Conservation (phyloP, 768 basidiomycete species). For the Calocybe cyanea region DNA sequence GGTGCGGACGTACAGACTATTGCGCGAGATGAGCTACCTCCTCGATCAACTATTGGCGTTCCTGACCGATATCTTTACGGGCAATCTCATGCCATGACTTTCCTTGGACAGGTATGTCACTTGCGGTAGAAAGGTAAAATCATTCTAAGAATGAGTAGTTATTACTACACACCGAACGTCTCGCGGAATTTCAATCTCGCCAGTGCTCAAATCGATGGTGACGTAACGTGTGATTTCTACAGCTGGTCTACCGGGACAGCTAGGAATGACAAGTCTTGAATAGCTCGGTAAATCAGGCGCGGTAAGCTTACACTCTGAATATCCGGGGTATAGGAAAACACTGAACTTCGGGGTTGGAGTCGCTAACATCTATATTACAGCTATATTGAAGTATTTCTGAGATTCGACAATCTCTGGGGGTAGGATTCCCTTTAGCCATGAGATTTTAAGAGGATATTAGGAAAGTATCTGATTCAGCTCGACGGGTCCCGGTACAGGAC, state of each 20-base stretch:
- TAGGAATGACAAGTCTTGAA: constrained; percentile 22
- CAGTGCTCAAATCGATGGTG: constrained; percentile 40
- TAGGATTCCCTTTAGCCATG: constrained; percentile 4
- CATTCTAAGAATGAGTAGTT: neutral
- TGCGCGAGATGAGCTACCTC: too few relatives aligned
- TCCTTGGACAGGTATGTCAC: constrained; percentile 21
- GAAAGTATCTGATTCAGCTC: too few relatives aligned
- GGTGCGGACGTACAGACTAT: too few relatives aligned
- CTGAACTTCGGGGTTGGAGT: constrained; percentile 32
- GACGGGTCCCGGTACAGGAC: too few relatives aligned
- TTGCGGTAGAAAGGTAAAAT: constrained; percentile 13
- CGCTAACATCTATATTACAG: constrained; percentile 42
- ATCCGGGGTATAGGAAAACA: constrained; percentile 77
- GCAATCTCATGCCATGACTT: constrained; percentile 19
- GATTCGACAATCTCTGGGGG: constrained; percentile 46
- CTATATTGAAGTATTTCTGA: constrained; percentile 71
- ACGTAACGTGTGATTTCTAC: constrained; percentile 67
- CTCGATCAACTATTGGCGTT: too few relatives aligned
- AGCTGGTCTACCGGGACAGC: constrained; percentile 63
- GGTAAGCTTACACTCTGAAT: constrained; percentile 57
- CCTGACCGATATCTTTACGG: constrained; percentile 4
- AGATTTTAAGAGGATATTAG: too few relatives aligned
- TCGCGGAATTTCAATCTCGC: constrained; percentile 48
- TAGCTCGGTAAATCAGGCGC: constrained; percentile 3
- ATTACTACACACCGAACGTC: constrained; percentile 33